Evolutionary conservation across 179 eudicot species (phyloP).

Genomic region (Beta lomatogona): DNA sequence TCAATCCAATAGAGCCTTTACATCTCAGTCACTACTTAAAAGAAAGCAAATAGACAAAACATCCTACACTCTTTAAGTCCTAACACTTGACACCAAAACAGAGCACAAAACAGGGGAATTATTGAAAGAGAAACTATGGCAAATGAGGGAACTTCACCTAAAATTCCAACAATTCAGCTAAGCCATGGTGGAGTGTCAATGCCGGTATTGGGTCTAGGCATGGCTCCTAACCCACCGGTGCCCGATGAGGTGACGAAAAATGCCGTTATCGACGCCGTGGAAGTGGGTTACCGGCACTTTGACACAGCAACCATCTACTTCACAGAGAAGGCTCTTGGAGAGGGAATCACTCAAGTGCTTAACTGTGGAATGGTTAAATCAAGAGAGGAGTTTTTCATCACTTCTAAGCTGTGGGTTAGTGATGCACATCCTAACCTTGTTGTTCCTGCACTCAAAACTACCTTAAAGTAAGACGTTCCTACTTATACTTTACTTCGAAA

Average conservation of each 20-base stretch:
- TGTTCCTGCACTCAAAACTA: slow-evolving; percentile 40
- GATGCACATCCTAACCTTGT: slow-evolving; percentile 44
- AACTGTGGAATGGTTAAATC: slow-evolving; percentile 33
- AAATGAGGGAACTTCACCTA: slow-evolving; percentile 16
- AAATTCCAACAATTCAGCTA: slow-evolving; percentile 32
- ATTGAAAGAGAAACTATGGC: slow-evolving; percentile 11
- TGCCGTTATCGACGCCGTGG: slow-evolving; percentile 18
- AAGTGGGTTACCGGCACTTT: slow-evolving; percentile 42
- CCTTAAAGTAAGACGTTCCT: slow-evolving; percentile 26
- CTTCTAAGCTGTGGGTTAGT: slow-evolving; percentile 47
- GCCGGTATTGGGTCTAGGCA: slow-evolving; percentile 46
- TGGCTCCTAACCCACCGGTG: slow-evolving; percentile 42
- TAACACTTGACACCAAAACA: too few relatives aligned
- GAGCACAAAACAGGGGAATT: too few relatives aligned
- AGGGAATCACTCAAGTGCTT: slow-evolving; percentile 40
- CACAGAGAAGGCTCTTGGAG: slow-evolving; percentile 43
- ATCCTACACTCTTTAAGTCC: too few relatives aligned
- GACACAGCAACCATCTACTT: slow-evolving; percentile 44
- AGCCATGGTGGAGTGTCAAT: slow-evolving; percentile 42
- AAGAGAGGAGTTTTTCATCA: slow-evolving; percentile 43
- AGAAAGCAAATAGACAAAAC: too few relatives aligned
- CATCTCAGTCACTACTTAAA: too few relatives aligned
- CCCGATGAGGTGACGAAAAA: slow-evolving; percentile 33
- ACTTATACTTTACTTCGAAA: neutral
- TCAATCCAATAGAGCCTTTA: too few relatives aligned